Base-by-base conservation (phyloP, 306 rosid species). In the Prunus mume region DNA sequence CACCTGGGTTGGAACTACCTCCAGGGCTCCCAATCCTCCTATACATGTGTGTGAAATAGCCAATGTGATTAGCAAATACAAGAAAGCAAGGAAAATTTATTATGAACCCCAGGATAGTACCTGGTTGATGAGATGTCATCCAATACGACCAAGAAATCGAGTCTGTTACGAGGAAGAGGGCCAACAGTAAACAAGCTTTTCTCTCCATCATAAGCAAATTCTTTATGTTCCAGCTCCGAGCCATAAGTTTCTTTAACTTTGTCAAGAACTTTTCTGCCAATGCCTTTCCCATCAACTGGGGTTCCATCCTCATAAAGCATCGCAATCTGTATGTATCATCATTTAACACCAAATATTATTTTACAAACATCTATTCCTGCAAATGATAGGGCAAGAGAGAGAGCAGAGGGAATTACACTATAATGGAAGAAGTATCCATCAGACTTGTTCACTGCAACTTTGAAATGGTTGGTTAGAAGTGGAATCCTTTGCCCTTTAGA, bases 151-250 rank as follows among this genome's bases (percentile, higher is more conserved):
- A 17, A 3, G 72, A 69, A 83, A 0, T 83, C 69, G 19, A 78
- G 45, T 60, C 56, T 80, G 12, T 54, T 71, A 1, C 10, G 69
- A 65, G 63, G 12, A 34, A 85, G 79, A 65, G 72, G 52, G 28
- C 77, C 77, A 76, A 75, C 22, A 3, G 87, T 83, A 43, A 85
- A 85, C 25, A 80, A 76, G 47, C 66, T 61, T 24, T 80, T 85
- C 52, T 85, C 83, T 13, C 91, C 87, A 67, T 85, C 89, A 47
- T 83, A 87, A 6, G 84, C 86, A 66, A 72, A 87, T 19, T 58
- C 46, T 30, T 64, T 69, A 52, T 27, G 3, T 46, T 30, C 28
- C 10, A 87, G 32, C 3, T 81, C 84, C 52, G 22, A 45, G 10
- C 3, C 56, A 38, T 85, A 81, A 11, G 79, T 76, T 25, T 73